phyloP scores from a whole-genome alignment of 2,329 filamentous ascomycete species.

The Diaporthe ilicicola region DNA sequence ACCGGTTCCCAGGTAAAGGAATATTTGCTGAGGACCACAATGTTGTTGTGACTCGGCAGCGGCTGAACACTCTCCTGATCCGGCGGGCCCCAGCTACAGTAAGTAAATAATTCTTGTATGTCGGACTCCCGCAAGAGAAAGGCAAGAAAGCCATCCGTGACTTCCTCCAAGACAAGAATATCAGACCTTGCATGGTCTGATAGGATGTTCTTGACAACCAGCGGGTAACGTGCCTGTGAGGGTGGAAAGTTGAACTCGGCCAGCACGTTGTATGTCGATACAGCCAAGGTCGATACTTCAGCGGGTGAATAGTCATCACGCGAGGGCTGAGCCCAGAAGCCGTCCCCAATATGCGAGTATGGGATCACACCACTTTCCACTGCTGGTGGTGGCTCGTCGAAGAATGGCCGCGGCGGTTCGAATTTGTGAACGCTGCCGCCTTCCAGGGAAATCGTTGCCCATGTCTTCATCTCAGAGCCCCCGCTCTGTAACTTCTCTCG shows the following conservation, averaged over 20 bases:
- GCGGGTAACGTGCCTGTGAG: conserved; percentile 49
- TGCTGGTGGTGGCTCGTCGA: conserved; percentile 28
- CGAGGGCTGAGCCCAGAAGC: conserved; percentile 1
- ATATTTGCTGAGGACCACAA: conserved; percentile 65
- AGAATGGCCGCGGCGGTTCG: conserved; percentile 36
- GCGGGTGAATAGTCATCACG: background rate
- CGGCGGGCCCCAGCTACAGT: conserved; percentile 65
- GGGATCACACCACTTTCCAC: background rate
- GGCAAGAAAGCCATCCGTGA: conserved; percentile 70
- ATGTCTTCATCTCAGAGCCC: conserved; percentile 61
- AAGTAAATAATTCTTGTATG: conserved; percentile 61
- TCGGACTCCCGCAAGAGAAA: conserved; percentile 57
- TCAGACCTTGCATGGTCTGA: conserved; percentile 53
- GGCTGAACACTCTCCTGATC: conserved; percentile 59
- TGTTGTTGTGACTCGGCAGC: conserved; percentile 67
- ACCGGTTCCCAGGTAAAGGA: conserved; percentile 65
- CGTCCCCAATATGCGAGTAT: conserved; percentile 35
- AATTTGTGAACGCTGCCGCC: conserved; percentile 38
- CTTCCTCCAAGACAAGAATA: conserved; percentile 66
- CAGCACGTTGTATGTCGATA: conserved; percentile 63
- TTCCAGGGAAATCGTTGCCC: conserved; percentile 56
- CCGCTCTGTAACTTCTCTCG: conserved; percentile 50
- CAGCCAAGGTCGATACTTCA: conserved; percentile 36
- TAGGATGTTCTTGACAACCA: conserved; percentile 55
- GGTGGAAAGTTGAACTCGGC: conserved; percentile 60